These are phyloP conservation scores for Puccinia novopanici DNA, from an alignment of 1,284 basidiomycete genomes.

Conservation along the genomic window DNA sequence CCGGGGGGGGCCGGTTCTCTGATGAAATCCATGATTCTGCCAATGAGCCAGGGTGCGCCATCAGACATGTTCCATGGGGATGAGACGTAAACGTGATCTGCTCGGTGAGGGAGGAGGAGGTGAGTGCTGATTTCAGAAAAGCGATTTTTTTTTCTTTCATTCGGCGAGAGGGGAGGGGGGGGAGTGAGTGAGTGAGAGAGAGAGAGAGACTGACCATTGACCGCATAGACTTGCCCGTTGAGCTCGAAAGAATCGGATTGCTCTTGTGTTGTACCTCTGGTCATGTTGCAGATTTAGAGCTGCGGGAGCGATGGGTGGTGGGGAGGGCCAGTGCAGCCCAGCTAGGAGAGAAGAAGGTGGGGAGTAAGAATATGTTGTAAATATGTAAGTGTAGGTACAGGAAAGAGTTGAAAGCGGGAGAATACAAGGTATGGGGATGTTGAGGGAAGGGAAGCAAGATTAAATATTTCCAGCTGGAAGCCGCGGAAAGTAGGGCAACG, in stretches of 20 bases:
- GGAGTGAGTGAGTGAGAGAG: not conserved
- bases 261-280: constrained; percentile 20
- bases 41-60: constrained; percentile 51
- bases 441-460: not conserved
- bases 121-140: not conserved
- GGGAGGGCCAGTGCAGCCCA: not conserved
- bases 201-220: constrained; percentile 41
- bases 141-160: not conserved
- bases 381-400: not conserved
- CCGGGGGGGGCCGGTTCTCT: constrained; percentile 23
- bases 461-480: not conserved
- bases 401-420: constrained; percentile 1
- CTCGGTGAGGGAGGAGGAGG: not conserved
- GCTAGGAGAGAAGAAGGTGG: not conserved
- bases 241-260: constrained; percentile 38
- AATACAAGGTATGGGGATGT: not conserved
- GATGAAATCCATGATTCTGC: constrained; percentile 50
- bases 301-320: not conserved
- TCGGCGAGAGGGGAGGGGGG: not conserved
- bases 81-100: constrained; percentile 50
- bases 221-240: constrained; percentile 33
- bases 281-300: constrained; percentile 14
- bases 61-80: constrained; percentile 48
- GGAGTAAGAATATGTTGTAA: not conserved
- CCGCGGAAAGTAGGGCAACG: constrained; percentile 17